Conservation (phyloP, 2,329 filamentous ascomycete genomes). For the Beauveria sp. region DNA sequence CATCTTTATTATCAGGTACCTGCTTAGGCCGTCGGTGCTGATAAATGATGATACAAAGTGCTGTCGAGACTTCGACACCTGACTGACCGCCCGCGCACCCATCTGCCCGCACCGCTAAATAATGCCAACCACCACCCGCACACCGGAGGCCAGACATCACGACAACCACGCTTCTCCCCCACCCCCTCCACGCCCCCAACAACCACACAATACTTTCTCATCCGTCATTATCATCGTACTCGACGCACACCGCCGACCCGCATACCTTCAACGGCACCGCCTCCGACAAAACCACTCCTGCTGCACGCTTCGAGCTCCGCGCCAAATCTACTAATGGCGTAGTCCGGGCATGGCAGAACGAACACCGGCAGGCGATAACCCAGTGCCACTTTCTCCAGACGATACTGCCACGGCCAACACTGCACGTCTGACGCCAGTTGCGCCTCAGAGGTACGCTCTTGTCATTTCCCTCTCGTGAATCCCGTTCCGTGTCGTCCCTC, state of each 20-base stretch:
- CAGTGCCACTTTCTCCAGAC: conserved; percentile 42
- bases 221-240: neutral
- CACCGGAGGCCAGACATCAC: conserved; percentile 1
- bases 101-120: neutral
- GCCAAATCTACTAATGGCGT: conserved; percentile 52
- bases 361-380: conserved; percentile 49
- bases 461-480: neutral
- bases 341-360: conserved; percentile 59
- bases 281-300: neutral
- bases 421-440: conserved; percentile 15
- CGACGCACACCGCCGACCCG: conserved; percentile 13
- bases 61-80: neutral
- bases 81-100: neutral
- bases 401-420: conserved; percentile 19
- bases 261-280: conserved; percentile 13
- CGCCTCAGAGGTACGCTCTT: conserved; percentile 13
- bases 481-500: neutral
- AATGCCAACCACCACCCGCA: neutral
- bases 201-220: neutral
- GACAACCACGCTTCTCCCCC: neutral
- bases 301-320: conserved; percentile 17
- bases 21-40: neutral
- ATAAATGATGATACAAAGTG: neutral
- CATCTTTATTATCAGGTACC: neutral
- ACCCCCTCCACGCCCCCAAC: neutral